phyloP scores from a whole-genome alignment of 257 asterid species.

The Nicotiana tomentosiformis region DNA sequence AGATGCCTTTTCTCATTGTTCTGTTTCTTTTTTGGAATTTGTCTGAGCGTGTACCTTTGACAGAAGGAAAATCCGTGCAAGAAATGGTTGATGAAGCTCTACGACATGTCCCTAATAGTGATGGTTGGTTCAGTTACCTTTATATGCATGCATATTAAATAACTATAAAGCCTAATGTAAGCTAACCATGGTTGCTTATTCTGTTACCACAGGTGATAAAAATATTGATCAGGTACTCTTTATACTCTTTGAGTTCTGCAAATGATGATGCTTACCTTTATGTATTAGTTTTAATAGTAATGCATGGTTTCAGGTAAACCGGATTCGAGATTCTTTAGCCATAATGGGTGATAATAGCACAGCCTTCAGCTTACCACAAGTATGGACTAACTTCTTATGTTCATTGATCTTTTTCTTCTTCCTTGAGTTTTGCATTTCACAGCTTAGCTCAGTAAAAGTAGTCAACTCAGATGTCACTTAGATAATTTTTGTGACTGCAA shows the following conservation, averaged over 20 bases:
- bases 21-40: slow-evolving; percentile 3
- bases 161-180: background rate
- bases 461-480: background rate
- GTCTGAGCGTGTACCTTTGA: background rate
- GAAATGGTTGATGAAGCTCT: slow-evolving; percentile 96
- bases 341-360: slow-evolving; percentile 98
- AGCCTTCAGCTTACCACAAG: slow-evolving; percentile 99
- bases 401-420: background rate
- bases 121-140: slow-evolving; percentile 48
- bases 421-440: background rate
- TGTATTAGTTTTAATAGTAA: background rate
- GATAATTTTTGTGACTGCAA: background rate
- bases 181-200: slow-evolving; percentile 23
- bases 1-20: background rate
- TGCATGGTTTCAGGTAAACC: slow-evolving; percentile 63
- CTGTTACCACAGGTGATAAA: slow-evolving; percentile 61
- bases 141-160: background rate
- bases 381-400: slow-evolving; percentile 17
- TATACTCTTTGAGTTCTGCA: slow-evolving; percentile 1
- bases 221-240: slow-evolving; percentile 72
- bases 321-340: slow-evolving; percentile 94
- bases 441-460: background rate
- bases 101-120: slow-evolving; percentile 67
- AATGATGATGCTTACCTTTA: background rate
- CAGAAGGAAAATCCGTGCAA: slow-evolving; percentile 98